Evolutionary conservation across 1,284 basidiomycete species (phyloP), one percentile per base, ranked within the genome.

Genomic region (Schizophyllum amplum): DNA sequence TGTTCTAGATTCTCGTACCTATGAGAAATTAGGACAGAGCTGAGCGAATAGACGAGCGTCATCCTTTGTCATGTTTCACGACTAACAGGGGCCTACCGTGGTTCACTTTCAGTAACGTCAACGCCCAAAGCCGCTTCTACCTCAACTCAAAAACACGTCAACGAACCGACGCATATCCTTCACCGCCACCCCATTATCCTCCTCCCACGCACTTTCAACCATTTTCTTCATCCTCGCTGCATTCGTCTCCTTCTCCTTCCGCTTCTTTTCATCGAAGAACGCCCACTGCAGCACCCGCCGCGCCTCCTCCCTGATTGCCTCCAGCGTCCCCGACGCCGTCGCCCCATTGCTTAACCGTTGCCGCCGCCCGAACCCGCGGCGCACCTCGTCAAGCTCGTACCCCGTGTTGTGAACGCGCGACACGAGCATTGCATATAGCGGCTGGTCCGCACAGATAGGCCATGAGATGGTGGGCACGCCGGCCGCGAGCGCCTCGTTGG

Each of bases 401-500:
- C 53, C 53, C 5, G n/a, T 47, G 42, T 54, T 54, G 3, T 47
- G 21, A 4, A 47, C 53, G 22, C 42, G 33, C 4, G 53, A 26
- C 27, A 23, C 47, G 4, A 54, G 53, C 26, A 54, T 33, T 13
- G 53, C 53, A 24, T 54, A 54, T 17, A 54, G 42, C 17, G 53
- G 53, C 21, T 54, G 53, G 33, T 54, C 53, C n/a, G 53, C 53
- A 46, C 53, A 54, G 24, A 54, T 54, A 1, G 53, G 53, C 53
- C 53, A 42, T 3, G 33, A 42, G 33, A 42, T 9, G 33, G 33
- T 42, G 24, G 24, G 20, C 55, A 61, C 5, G 24, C 57, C 55
- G 52, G 52, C 54, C 49, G 56, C 23, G 23, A 62, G 60, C 21
- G 62, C 57, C 55, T 67, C 63, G 22, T 59, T 59, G 17, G 62